Evolutionary conservation across 75 land plant species (phyloP).

Genomic region (Gnetum montanum): DNA sequence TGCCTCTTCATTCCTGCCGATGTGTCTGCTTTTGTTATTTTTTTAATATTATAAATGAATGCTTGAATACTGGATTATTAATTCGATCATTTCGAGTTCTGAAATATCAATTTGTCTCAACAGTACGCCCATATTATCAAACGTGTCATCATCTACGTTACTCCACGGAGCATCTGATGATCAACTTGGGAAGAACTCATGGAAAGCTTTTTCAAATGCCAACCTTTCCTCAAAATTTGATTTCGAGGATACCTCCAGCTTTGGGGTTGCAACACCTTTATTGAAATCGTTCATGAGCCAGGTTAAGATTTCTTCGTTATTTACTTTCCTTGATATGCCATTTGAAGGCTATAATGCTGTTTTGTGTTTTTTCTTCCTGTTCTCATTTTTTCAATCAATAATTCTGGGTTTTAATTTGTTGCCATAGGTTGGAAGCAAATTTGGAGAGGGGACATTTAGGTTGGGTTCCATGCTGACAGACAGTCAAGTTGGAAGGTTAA

Average conservation of each 20-base stretch:
- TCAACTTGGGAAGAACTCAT: constrained; percentile 34
- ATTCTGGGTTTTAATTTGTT: no score
- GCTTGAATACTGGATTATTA: no score
- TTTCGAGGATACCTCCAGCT: constrained; percentile 58
- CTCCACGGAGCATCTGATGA: constrained; percentile 27
- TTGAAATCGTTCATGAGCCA: constrained; percentile 90
- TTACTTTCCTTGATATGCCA: background rate
- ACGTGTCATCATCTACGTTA: constrained; percentile 24
- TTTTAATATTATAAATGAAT: no score
- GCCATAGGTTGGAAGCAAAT: constrained; percentile 86
- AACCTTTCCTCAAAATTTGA: constrained; percentile 52
- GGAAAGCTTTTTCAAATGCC: constrained; percentile 50
- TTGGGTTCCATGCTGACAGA: constrained; percentile 81
- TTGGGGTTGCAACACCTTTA: constrained; percentile 71
- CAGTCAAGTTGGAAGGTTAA: constrained; percentile 78
- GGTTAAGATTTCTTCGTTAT: constrained; percentile 20
- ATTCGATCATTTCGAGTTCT: no score
- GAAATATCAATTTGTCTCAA: no score
- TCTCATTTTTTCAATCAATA: no score
- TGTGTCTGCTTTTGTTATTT: no score
- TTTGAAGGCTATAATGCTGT: background rate
- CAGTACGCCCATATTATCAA: constrained; percentile 82
- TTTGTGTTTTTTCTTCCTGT: background rate
- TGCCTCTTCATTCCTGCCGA: no score
- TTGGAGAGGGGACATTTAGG: constrained; percentile 92